Evolutionary conservation across 2,329 filamentous ascomycete species (phyloP).

Genomic region (Xylariaceae sp.): DNA sequence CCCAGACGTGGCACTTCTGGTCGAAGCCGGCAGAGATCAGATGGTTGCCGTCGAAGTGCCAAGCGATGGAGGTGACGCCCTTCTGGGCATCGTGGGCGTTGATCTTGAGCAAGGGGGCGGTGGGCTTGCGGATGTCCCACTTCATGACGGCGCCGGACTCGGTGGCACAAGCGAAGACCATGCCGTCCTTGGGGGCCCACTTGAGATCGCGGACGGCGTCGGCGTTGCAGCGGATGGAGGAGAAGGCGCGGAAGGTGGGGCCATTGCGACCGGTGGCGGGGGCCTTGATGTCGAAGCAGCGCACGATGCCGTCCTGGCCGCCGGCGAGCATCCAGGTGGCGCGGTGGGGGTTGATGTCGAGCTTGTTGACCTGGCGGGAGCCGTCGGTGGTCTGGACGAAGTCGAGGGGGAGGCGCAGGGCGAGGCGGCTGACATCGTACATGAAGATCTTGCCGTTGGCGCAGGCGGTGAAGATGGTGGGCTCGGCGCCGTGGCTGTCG

Average conservation of each 20-base stretch:
- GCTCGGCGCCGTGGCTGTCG: slow-evolving; percentile 39
- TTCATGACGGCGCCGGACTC: slow-evolving; percentile 60
- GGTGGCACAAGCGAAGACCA: slow-evolving; percentile 61
- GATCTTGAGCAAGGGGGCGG: slow-evolving; percentile 53
- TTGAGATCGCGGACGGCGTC: slow-evolving; percentile 59
- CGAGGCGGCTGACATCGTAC: slow-evolving; percentile 55
- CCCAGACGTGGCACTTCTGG: slow-evolving; percentile 61
- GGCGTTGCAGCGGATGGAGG: slow-evolving; percentile 48
- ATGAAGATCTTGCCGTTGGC: slow-evolving; percentile 62
- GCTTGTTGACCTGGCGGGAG: slow-evolving; percentile 58
- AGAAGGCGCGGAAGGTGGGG: slow-evolving; percentile 46
- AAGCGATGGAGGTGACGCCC: slow-evolving; percentile 56
- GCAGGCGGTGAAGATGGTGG: slow-evolving; percentile 59
- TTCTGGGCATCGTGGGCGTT: slow-evolving; percentile 54
- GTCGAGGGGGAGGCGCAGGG: slow-evolving; percentile 45
- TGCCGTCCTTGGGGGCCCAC: slow-evolving; percentile 60
- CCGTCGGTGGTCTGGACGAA: slow-evolving; percentile 58
- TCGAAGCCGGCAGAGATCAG: slow-evolving; percentile 61
- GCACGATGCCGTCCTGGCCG: slow-evolving; percentile 60
- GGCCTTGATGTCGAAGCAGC: slow-evolving; percentile 55
- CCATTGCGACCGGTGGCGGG: slow-evolving; percentile 46
- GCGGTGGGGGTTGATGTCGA: slow-evolving; percentile 59
- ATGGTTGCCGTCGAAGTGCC: slow-evolving; percentile 67
- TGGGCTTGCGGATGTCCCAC: slow-evolving; percentile 58
- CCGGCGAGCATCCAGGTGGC: slow-evolving; percentile 57